Conservation (phyloP, 148 eudicot species). For the Heliosperma pusillum region DNA sequence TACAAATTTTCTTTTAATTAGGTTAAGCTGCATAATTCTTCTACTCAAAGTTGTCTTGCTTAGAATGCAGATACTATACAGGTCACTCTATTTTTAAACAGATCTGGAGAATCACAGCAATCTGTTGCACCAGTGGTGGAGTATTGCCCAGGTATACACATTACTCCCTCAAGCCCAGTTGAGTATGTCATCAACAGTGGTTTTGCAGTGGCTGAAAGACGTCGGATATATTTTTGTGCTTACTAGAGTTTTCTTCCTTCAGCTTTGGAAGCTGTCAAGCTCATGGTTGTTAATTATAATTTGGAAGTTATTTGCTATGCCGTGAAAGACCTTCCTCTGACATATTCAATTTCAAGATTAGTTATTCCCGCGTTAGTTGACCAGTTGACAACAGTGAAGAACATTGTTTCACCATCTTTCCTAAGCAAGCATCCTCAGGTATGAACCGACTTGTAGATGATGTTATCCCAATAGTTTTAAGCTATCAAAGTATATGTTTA, state of each 20-base stretch:
- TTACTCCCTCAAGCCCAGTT: conserved; percentile 3
- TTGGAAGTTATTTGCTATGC: conserved; percentile 83
- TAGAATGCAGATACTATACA: conserved; percentile 89
- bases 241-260: conserved; percentile 22
- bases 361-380: conserved; percentile 75
- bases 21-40: conserved; percentile 10
- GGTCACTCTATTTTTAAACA: conserved; percentile 54
- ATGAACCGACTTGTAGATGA: conserved; percentile 14
- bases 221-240: background rate
- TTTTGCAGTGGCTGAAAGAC: conserved; percentile 1
- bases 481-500: background rate
- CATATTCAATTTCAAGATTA: conserved; percentile 56
- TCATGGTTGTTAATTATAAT: conserved; percentile 59
- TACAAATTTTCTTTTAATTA: too few relatives aligned
- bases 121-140: conserved; percentile 63
- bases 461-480: background rate
- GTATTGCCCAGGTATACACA: conserved; percentile 68
- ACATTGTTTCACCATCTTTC: conserved; percentile 40
- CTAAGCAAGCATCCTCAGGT: conserved; percentile 60
- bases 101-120: conserved; percentile 46
- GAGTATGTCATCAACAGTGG: background rate
- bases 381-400: conserved; percentile 69
- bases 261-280: conserved; percentile 62
- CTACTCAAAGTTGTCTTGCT: conserved; percentile 32
- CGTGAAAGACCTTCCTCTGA: conserved; percentile 65